These are phyloP conservation scores for Pezicula rhizophila DNA, from an alignment of 2,329 filamentous ascomycete species.

Conservation along the genomic window DNA sequence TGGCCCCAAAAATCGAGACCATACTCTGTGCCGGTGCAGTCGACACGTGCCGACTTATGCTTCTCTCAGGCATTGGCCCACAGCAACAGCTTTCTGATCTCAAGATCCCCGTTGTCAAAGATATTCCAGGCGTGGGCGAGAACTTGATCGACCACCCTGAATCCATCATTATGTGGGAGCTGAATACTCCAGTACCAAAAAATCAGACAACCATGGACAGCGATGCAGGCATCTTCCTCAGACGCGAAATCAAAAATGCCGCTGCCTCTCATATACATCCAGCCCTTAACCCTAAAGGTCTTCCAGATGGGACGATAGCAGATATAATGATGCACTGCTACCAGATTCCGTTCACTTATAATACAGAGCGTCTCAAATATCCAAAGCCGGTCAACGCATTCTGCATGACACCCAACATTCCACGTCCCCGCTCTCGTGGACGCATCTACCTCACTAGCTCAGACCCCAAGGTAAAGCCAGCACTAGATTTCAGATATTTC, in stretches of 20 bases:
- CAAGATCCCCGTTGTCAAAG: constrained; percentile 25
- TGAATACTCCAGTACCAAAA: constrained; percentile 32
- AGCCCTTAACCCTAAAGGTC: constrained; percentile 27
- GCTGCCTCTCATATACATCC: constrained; percentile 40
- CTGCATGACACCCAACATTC: constrained; percentile 49
- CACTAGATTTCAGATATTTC: constrained; percentile 51
- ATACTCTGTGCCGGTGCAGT: constrained; percentile 34
- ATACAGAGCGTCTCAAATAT: constrained; percentile 76
- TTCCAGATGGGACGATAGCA: constrained; percentile 65
- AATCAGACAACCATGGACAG: constrained; percentile 45
- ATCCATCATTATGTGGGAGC: constrained; percentile 44
- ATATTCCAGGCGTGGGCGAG: constrained; percentile 29
- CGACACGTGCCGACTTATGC: constrained; percentile 31
- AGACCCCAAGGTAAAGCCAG: constrained; percentile 35
- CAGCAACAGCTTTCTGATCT: constrained; percentile 24
- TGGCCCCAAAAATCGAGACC: constrained; percentile 68
- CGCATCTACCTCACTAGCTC: constrained; percentile 48
- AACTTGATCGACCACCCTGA: constrained; percentile 31
- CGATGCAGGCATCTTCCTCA: constrained; percentile 57
- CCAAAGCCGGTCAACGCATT: constrained; percentile 42
- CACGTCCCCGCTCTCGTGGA: constrained; percentile 56
- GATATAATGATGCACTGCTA: constrained; percentile 98
- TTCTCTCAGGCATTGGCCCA: constrained; percentile 33
- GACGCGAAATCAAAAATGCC: constrained; percentile 67
- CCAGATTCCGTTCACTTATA: constrained; percentile 86